Conservation (phyloP, 345 rosid species). For the Chamaenerion angustifolium region DNA sequence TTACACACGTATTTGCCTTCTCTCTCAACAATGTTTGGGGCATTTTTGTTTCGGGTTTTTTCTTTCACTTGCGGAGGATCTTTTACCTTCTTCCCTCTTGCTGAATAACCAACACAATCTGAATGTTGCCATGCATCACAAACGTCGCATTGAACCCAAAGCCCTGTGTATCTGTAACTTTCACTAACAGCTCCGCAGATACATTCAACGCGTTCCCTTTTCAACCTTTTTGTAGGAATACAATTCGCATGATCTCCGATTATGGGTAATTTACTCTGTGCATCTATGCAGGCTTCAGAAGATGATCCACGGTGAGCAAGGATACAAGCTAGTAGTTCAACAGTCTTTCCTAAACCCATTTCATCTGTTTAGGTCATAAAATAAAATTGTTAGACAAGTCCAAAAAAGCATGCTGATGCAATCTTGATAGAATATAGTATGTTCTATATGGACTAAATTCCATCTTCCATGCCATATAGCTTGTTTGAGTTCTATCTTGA, state of each 20-base stretch:
- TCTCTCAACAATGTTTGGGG: constrained; percentile 34
- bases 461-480: too few relatives aligned
- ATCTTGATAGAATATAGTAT: not conserved
- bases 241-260: constrained; percentile 23
- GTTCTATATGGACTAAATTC: not conserved
- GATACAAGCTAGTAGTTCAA: constrained; percentile 87
- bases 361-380: constrained; percentile 40
- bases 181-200: constrained; percentile 92
- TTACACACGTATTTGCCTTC: constrained; percentile 70
- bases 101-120: constrained; percentile 87
- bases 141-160: constrained; percentile 92
- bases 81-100: constrained; percentile 42
- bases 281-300: constrained; percentile 21
- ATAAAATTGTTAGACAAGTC: too few relatives aligned
- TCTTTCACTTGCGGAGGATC: constrained; percentile 11
- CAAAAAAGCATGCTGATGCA: too few relatives aligned
- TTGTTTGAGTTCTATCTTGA: too few relatives aligned
- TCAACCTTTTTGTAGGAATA: constrained; percentile 34
- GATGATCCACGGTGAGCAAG: constrained; percentile 53
- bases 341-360: constrained; percentile 98
- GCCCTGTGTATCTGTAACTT: constrained; percentile 56
- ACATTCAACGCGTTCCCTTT: constrained; percentile 88
- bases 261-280: constrained; percentile 13
- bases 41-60: constrained; percentile 36
- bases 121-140: constrained; percentile 99